Evolutionary conservation across 495 filamentous ascomycete species (phyloP), one percentile per base, ranked within the genome.

Genomic region (Penicillium flavigenum): DNA sequence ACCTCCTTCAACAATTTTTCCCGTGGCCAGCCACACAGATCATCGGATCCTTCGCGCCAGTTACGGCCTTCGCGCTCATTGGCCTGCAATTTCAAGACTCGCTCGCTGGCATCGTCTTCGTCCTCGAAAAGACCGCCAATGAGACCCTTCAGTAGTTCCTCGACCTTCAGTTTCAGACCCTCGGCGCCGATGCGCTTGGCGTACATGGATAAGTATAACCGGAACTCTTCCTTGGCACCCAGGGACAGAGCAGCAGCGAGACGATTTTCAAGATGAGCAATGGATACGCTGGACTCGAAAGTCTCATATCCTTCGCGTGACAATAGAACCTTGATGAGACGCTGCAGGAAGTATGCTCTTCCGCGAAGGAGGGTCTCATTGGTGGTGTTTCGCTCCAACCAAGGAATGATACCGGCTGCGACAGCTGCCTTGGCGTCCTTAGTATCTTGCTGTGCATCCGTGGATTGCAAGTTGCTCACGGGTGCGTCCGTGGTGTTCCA

Each of bases 401-500:
- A 87, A 0, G 94, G 91, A 49, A 99, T 91, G 62, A 99, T 90
- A 26, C 94, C 94, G 0, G 92, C 88, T 0, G 91, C 93, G n/a
- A 95, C 79, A 22, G 86, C 83, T 12, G 76, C 73, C 54, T 77
- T 76, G 7, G 82, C 73, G 4, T 77, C 75, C 32, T 77, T 74
- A 54, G 32, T 67, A 34, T 83, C 80, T 32, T 81, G 78, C 12
- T 75, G 78, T 4, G 68, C 69, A 19, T 83, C 86, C 9, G 87
- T 86, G 0, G 89, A 83, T 47, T 91, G 86, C 8, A 95, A 68
- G 50, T 91, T 89, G 56, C 87, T 84, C 27, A 92, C 81, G 0
- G 90, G 89, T 12, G 88, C 86, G 59, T 93, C 92, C 36, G 90
- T 91, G n/a, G 88, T 90, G 72, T 96, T 96, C 94, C 95, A 98